Percentiles rank a stretch among this genome's conserved stretches.
phyloP scores from a whole-genome alignment of 352 stramenopile genomes.

The Phytophthora colocasiae region DNA sequence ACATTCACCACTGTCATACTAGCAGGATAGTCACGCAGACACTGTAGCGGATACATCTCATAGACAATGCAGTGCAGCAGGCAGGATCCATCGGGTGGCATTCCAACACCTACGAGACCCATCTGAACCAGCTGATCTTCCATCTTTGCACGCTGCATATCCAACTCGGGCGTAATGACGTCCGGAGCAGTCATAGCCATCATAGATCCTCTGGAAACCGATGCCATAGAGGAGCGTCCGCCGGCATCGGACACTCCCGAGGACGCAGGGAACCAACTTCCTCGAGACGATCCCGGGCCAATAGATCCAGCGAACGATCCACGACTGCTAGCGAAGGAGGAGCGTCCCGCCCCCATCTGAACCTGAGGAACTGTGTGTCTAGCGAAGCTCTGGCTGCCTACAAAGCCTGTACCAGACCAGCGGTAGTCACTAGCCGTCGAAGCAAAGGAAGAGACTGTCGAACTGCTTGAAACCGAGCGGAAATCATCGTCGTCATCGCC shows the following conservation, averaged over 20 bases:
- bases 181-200: constrained; percentile 71
- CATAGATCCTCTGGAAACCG: constrained; percentile 57
- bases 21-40: constrained; percentile 70
- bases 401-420: constrained; percentile 84
- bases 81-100: constrained; percentile 84
- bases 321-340: constrained; percentile 31
- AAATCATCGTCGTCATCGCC: constrained; percentile 84
- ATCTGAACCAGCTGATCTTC: constrained; percentile 69
- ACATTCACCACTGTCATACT: constrained; percentile 86
- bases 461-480: constrained; percentile 73
- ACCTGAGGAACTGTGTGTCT: constrained; percentile 43
- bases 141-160: constrained; percentile 83
- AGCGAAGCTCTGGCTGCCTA: constrained; percentile 68
- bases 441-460: constrained; percentile 66
- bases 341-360: constrained; percentile 5
- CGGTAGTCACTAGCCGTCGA: constrained; percentile 68
- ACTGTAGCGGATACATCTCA: constrained; percentile 87
- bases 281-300: constrained; percentile 36
- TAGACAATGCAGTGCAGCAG: constrained; percentile 87
- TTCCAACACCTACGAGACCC: constrained; percentile 76
- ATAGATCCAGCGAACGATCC: constrained; percentile 34
- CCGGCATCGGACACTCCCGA: constrained; percentile 30
- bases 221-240: constrained; percentile 29
- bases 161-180: constrained; percentile 72
- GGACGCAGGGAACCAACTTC: constrained; percentile 71